These are phyloP conservation scores for Protoeuglena noctilucae DNA, from an alignment of 139 green algal species.

Conservation along the genomic window DNA sequence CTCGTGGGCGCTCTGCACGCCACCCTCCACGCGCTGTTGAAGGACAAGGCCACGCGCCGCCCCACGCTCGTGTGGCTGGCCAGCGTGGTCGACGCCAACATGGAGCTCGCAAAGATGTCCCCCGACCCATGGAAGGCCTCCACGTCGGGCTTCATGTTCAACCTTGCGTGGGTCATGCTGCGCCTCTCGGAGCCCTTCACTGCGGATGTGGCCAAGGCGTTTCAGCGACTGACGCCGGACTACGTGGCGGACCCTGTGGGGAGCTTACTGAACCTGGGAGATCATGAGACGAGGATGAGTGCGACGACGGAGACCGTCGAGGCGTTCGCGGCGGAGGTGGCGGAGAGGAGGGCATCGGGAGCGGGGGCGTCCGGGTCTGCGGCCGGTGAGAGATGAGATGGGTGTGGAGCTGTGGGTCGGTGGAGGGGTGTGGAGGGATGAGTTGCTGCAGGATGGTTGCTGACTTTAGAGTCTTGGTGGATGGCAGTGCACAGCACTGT, in stretches of 20 bases:
- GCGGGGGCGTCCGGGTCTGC: too few relatives aligned
- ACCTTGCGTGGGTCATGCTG: constrained; percentile 21
- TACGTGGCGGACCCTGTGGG: neutral
- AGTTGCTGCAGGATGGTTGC: too few relatives aligned
- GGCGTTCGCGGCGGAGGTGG: neutral
- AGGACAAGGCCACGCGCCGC: constrained; percentile 39
- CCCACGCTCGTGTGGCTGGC: constrained; percentile 61
- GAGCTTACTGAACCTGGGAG: neutral
- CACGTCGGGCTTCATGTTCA: constrained; percentile 10
- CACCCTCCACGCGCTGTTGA: constrained; percentile 47
- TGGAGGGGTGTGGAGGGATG: too few relatives aligned
- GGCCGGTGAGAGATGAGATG: neutral
- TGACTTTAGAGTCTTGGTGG: too few relatives aligned
- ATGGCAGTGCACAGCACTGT: too few relatives aligned
- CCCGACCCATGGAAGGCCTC: neutral
- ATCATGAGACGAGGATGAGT: neutral
- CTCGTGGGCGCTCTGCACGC: constrained; percentile 29
- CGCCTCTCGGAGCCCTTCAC: constrained; percentile 72
- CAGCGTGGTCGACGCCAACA: constrained; percentile 46
- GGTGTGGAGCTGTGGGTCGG: neutral
- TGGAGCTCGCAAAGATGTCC: constrained; percentile 63
- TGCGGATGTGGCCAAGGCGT: constrained; percentile 32
- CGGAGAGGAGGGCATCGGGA: neutral
- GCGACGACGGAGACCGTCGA: neutral
- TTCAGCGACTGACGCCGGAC: neutral